A percentile compares a stretch with the other conserved stretches of the same genome.
These are phyloP conservation scores for Echites panduratus DNA, from an alignment of 257 asterid genomes.

Conservation along the genomic window DNA sequence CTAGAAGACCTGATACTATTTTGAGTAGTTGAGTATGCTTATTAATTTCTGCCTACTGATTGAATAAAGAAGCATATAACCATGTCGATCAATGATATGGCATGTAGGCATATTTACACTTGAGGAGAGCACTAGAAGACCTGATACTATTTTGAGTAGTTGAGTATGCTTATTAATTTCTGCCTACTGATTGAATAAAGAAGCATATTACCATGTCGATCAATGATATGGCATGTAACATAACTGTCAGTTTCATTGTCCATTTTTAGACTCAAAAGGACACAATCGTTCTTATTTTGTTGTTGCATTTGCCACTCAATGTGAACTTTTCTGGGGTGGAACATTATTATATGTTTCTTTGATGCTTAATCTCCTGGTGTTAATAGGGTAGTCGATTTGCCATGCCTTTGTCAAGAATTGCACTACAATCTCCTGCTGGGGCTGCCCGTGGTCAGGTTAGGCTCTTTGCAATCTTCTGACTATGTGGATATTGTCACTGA, in stretches of 20 bases:
- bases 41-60: neutral
- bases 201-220: neutral
- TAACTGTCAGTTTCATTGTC: neutral
- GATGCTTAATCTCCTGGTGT: neutral
- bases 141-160: neutral
- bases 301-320: neutral
- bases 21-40: neutral
- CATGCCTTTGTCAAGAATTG: slow-evolving; percentile 73
- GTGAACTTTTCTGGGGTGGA: neutral
- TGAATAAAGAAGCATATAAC: neutral
- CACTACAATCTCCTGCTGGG: slow-evolving; percentile 84
- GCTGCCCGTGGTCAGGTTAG: slow-evolving; percentile 96
- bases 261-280: neutral
- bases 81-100: neutral
- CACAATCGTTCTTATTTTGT: neutral
- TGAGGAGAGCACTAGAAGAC: neutral
- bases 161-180: neutral
- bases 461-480: slow-evolving; percentile 1
- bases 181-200: neutral
- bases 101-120: neutral
- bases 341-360: neutral
- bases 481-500: neutral
- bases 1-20: neutral
- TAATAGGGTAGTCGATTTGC: slow-evolving; percentile 69
- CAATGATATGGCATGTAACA: neutral